A percentile compares a stretch with the other conserved stretches of the same genome.
These are phyloP conservation scores for Cylindrodendrum hubeiense DNA, from an alignment of 2,329 filamentous ascomycete species.

Conservation along the genomic window DNA sequence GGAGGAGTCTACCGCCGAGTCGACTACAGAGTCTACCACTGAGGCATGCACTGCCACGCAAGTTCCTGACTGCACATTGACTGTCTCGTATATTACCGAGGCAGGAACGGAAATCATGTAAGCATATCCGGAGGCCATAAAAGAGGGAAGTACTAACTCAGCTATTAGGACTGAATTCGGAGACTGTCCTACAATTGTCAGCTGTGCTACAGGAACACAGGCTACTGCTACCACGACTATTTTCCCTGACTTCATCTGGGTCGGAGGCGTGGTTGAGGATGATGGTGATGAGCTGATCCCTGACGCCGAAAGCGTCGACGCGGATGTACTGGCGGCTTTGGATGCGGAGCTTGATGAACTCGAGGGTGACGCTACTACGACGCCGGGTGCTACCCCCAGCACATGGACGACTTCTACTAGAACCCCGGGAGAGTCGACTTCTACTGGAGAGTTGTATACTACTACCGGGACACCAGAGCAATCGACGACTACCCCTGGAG, in stretches of 20 bases:
- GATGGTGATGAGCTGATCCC: neutral
- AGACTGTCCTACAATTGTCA: neutral
- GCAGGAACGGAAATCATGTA: slow-evolving; percentile 1
- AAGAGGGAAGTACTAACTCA: neutral
- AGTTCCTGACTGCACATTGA: neutral
- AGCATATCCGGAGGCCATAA: neutral
- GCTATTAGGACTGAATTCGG: neutral
- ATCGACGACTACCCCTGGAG: no score
- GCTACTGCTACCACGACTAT: slow-evolving; percentile 9
- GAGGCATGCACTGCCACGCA: neutral
- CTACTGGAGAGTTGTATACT: no score
- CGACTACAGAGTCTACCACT: neutral
- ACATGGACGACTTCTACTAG: neutral
- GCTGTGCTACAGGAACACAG: slow-evolving; percentile 4
- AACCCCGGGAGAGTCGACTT: neutral
- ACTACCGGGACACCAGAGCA: no score
- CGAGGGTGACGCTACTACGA: neutral
- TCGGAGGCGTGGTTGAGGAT: neutral
- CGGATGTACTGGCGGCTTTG: neutral
- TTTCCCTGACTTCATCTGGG: neutral
- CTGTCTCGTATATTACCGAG: neutral
- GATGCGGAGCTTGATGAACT: neutral
- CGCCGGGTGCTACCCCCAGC: neutral
- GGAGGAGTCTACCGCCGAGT: neutral
- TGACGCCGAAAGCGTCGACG: neutral